These are phyloP conservation scores for Trichosporon asahii DNA, from an alignment of 1,284 basidiomycete species.

Conservation along the genomic window DNA sequence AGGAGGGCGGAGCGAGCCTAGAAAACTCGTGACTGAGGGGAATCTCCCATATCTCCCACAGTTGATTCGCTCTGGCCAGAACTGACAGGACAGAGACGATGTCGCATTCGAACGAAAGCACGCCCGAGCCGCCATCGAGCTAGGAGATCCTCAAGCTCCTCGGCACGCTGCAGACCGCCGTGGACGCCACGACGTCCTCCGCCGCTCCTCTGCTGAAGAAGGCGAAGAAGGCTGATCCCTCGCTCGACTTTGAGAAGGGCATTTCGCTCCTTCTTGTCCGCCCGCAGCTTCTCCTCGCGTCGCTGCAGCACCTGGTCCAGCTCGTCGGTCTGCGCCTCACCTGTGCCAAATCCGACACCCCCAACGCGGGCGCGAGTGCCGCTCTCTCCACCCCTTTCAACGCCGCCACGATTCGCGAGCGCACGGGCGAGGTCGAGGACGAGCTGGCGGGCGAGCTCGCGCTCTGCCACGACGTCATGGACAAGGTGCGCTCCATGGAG, in stretches of 20 bases:
- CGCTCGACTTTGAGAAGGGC: constrained; percentile 68
- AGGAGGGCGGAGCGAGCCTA: constrained; percentile 54
- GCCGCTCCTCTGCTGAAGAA: constrained; percentile 42
- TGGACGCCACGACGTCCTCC: constrained; percentile 42
- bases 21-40: constrained; percentile 55
- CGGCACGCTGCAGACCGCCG: constrained; percentile 42
- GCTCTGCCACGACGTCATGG: constrained; percentile 53
- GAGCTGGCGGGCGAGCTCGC: constrained; percentile 42
- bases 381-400: constrained; percentile 26
- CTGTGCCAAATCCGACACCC: constrained; percentile 5
- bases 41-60: background rate
- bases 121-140: constrained; percentile 21
- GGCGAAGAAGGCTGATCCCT: constrained; percentile 45
- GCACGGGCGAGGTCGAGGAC: constrained; percentile 17
- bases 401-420: constrained; percentile 12
- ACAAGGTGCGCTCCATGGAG: constrained; percentile 63
- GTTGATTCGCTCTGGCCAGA: background rate
- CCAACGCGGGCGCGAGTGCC: constrained; percentile 22
- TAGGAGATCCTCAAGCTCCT: constrained; percentile 41
- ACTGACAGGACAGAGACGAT: background rate
- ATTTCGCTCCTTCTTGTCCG: constrained; percentile 88
- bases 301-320: constrained; percentile 80
- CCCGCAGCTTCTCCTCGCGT: constrained; percentile 78
- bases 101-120: constrained; percentile 15
- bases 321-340: constrained; percentile 60